Conservation (phyloP, 2,329 filamentous ascomycete species). For the Microsporum ferrugineum region DNA sequence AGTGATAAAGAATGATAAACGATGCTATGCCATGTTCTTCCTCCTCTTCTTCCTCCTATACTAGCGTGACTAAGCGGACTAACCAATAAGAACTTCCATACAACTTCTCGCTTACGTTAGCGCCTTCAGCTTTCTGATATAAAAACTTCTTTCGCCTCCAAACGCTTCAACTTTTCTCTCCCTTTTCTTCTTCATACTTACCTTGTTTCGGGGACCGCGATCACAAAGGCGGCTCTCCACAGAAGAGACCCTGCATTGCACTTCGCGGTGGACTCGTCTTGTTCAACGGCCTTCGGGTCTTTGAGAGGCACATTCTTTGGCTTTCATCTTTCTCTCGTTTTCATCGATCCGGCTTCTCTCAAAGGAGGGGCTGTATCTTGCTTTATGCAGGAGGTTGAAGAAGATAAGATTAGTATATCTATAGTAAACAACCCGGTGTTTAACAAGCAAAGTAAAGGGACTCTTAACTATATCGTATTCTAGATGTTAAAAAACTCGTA, state of each 20-base stretch:
- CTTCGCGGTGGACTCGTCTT: slow-evolving; percentile 41
- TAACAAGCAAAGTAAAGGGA: too few species aligned
- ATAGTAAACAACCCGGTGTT: neutral
- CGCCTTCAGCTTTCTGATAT: slow-evolving; percentile 15
- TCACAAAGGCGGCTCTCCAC: slow-evolving; percentile 37
- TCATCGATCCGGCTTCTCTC: slow-evolving; percentile 9
- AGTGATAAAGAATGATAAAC: neutral
- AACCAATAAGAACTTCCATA: neutral
- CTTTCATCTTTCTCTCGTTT: slow-evolving; percentile 14
- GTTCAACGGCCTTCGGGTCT: slow-evolving; percentile 40
- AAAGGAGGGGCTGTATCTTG: neutral
- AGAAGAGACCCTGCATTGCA: slow-evolving; percentile 46
- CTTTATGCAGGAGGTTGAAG: slow-evolving; percentile 12
- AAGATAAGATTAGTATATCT: slow-evolving; percentile 6
- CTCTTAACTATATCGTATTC: too few species aligned
- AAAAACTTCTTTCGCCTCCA: slow-evolving; percentile 18
- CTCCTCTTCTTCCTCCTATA: neutral
- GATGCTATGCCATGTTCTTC: neutral
- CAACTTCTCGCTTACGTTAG: neutral
- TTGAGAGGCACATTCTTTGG: slow-evolving; percentile 42
- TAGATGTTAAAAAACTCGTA: too few species aligned
- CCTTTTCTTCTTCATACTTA: slow-evolving; percentile 42
- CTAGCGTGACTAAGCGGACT: neutral
- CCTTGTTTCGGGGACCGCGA: slow-evolving; percentile 39
- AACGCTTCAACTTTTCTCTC: slow-evolving; percentile 24